phyloP scores from a whole-genome alignment of 352 stramenopile species.

The Phytophthora litchii region DNA sequence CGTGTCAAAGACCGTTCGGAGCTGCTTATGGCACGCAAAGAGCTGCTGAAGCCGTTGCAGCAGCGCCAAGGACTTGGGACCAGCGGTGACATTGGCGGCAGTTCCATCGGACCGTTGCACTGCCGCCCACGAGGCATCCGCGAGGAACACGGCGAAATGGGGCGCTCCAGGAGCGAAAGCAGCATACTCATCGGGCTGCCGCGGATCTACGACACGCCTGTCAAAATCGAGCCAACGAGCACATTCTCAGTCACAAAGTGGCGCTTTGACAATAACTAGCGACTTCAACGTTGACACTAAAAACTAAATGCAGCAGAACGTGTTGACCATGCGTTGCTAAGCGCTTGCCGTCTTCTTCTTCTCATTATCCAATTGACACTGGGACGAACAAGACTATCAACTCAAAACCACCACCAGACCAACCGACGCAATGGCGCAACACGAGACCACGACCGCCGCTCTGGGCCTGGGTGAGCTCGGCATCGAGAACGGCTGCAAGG shows the following conservation, averaged over 20 bases:
- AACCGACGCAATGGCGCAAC: conserved; percentile 35
- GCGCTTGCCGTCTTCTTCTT: too few species aligned
- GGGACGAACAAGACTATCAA: conserved; percentile 3
- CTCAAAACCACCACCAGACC: too few species aligned
- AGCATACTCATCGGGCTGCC: conserved; percentile 36
- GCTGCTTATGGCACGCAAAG: conserved; percentile 49
- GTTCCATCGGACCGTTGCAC: conserved; percentile 11
- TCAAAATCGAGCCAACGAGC: conserved; percentile 39
- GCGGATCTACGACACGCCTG: conserved; percentile 40
- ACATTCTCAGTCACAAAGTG: conserved; percentile 55
- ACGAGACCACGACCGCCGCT: conserved; percentile 64
- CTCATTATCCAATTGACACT: conserved; percentile 41
- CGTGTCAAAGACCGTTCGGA: conserved; percentile 56
- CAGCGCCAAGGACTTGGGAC: conserved; percentile 24
- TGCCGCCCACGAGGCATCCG: conserved; percentile 28
- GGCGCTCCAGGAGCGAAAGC: conserved; percentile 35
- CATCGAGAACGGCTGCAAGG: conserved; percentile 88
- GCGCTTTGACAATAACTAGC: conserved; percentile 23
- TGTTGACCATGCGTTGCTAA: too few species aligned
- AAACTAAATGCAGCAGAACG: too few species aligned
- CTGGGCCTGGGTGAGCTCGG: conserved; percentile 85
- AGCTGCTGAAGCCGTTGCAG: conserved; percentile 60
- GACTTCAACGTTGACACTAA: conserved; percentile 5
- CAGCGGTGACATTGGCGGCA: neutral
- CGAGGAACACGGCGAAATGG: conserved; percentile 28